Conservation (phyloP, 192 early-diverging fungal species). For the Endogone sp. region DNA sequence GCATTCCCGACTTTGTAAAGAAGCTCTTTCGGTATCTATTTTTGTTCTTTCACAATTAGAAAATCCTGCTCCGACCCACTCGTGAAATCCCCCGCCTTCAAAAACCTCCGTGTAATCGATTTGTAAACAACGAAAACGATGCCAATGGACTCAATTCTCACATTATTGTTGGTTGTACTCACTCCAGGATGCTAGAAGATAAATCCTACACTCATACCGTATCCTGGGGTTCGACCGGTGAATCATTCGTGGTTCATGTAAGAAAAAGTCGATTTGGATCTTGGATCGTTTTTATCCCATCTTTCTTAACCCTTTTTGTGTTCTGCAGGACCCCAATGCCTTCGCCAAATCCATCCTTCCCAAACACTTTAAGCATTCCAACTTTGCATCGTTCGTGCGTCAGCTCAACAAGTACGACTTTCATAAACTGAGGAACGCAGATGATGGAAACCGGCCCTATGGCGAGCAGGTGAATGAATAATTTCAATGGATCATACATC, state of each 20-base stretch:
- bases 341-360: constrained; percentile 65
- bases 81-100: neutral
- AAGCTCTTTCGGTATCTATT: constrained; percentile 47
- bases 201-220: constrained; percentile 52
- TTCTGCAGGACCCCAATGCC: constrained; percentile 65
- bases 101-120: neutral
- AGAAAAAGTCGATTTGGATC: no score
- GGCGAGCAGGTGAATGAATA: constrained; percentile 48
- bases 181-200: constrained; percentile 65
- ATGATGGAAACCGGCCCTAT: constrained; percentile 39
- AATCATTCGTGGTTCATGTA: constrained; percentile 68
- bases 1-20: constrained; percentile 61
- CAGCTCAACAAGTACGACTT: constrained; percentile 83
- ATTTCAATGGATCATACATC: no score
- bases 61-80: no score
- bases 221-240: constrained; percentile 58
- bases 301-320: no score
- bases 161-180: neutral
- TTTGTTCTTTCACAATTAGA: neutral
- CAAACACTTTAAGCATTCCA: constrained; percentile 69
- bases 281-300: constrained; percentile 1
- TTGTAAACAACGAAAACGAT: neutral
- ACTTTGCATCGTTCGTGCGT: constrained; percentile 65
- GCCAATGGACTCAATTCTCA: neutral
- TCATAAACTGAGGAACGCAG: constrained; percentile 62